Percentiles rank a stretch among this genome's conserved stretches.
Evolutionary conservation across 257 asterid species (phyloP).

Genomic region (Penstemon newberryi): DNA sequence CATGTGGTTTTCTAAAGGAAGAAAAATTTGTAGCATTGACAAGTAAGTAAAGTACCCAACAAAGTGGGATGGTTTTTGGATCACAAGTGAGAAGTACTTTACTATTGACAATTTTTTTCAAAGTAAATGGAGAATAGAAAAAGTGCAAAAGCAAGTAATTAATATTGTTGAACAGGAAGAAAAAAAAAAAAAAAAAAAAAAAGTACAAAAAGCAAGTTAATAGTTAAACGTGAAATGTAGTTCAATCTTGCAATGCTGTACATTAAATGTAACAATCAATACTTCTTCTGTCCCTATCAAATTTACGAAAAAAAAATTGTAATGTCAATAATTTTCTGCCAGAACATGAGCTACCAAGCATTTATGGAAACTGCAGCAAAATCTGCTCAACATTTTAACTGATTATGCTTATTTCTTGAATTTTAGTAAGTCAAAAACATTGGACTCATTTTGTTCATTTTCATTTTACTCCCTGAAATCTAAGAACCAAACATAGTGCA

Average conservation of each 20-base stretch:
- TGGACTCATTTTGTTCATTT: too few species aligned
- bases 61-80: not conserved
- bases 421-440: not conserved
- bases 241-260: conserved; percentile 19
- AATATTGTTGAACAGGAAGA: too few species aligned
- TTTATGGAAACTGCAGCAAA: not conserved
- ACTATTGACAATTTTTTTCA: conserved; percentile 5
- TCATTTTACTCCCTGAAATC: too few species aligned
- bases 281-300: not conserved
- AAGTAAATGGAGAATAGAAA: conserved; percentile 5
- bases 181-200: too few species aligned
- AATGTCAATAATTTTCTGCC: not conserved
- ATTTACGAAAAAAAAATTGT: too few species aligned
- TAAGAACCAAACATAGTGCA: too few species aligned
- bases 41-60: not conserved
- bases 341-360: not conserved
- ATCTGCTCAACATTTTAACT: not conserved
- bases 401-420: not conserved
- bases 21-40: not conserved
- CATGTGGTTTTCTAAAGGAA: too few species aligned
- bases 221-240: conserved; percentile 33
- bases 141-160: conserved; percentile 28
- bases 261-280: not conserved
- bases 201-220: too few species aligned
- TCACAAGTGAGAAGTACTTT: conserved; percentile 27